phyloP scores from a whole-genome alignment of 306 rosid species.

The Rosa multiflora region DNA sequence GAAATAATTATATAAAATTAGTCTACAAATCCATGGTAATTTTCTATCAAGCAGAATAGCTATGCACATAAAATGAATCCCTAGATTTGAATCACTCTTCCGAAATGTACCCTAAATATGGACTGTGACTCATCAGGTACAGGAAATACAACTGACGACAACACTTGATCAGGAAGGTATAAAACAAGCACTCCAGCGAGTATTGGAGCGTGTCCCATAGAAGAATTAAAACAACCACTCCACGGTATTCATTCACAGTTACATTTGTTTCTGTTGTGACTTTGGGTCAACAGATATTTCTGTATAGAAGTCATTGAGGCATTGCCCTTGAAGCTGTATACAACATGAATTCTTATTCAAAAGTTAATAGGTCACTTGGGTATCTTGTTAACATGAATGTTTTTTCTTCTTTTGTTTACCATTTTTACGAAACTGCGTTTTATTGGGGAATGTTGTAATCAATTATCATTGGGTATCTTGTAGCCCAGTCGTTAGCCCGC shows the following conservation, averaged over 20 bases:
- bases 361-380: not conserved
- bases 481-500: no score
- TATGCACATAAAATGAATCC: not conserved
- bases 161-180: slow-evolving; percentile 92
- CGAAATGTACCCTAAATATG: not conserved
- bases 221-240: slow-evolving; percentile 54
- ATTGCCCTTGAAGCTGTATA: slow-evolving; percentile 13
- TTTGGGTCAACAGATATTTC: not conserved
- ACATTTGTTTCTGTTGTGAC: not conserved
- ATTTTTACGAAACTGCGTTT: not conserved
- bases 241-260: not conserved
- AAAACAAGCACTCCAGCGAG: slow-evolving; percentile 83
- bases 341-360: not conserved
- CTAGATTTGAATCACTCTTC: not conserved
- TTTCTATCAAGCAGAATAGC: not conserved
- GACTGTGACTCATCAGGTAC: slow-evolving; percentile 53
- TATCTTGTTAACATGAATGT: not conserved
- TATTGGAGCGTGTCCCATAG: slow-evolving; percentile 83
- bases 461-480: not conserved
- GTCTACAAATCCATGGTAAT: not conserved
- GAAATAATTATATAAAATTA: not conserved
- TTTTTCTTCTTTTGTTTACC: not conserved
- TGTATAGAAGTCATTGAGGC: slow-evolving; percentile 25
- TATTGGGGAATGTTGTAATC: not conserved
- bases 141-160: slow-evolving; percentile 78